Base-by-base conservation (phyloP, 2,329 filamentous ascomycete genomes). In the Xylaria sp. region DNA sequence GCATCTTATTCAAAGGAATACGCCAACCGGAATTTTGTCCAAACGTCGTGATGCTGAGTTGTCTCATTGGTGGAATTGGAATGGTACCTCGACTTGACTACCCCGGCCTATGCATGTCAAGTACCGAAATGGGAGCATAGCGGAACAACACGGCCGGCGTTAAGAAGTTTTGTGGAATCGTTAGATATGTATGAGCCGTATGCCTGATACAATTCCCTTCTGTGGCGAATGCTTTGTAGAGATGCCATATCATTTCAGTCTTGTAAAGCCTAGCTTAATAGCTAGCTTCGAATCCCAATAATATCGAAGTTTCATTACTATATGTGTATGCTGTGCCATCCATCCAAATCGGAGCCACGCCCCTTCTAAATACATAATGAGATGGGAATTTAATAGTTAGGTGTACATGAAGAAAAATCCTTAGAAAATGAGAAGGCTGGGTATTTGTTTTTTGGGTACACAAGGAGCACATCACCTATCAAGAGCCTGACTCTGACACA, bases 401-500 rank as follows among this genome's bases (percentile, higher is more conserved):
- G 5, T 32, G 51, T 45, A 55, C 19, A 57, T 51, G 11, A 12
- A 12, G 4, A 47, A 30, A 7, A 6, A 21, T 24, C 6, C 24
- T 39, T 17, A n/a, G n/a, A 11, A 62, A 58, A 39, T 24, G 8
- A 36, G 56, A 27, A 27, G 45, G 34, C 50, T 42, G 53, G 34
- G 39, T 51, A 62, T 63, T 39, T 48, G 24, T 47, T 50, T 51
- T 32, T 24, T 36, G 34, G 39, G 39, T 14, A 14, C 12, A 42
- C 17, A 42, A 42, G 12, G 12, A 47, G 42, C 42, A 8, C 6
- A 39, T 70, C 67, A 88, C 70, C 84, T 80, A 70, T 88, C 86
- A 4, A 88, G 81, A 55, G 86, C 86, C 74, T 89, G 86, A 67
- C 85, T 88, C 75, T 88, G 86, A 70, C 86, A 89, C 86, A 88